Evolutionary conservation across 805 yeast genomes (phyloP).

Genomic region (Ogataea glucozyma): DNA sequence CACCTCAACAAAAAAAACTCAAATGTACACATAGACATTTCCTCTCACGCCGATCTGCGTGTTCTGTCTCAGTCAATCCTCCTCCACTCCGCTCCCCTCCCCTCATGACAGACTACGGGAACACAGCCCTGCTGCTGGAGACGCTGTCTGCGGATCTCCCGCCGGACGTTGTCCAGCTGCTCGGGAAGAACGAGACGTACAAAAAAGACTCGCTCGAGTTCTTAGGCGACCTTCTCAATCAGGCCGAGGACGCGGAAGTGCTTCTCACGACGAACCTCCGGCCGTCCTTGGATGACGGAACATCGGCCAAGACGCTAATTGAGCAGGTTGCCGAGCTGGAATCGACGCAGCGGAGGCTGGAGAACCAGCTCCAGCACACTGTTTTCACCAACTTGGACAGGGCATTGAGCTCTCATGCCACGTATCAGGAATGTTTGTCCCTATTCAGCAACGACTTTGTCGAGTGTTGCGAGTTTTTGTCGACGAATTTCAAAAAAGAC

Average conservation of each 20-base stretch:
- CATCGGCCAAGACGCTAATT: constrained; percentile 42
- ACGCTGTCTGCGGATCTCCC: constrained; percentile 35
- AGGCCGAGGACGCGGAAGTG: constrained; percentile 43
- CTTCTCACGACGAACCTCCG: constrained; percentile 27
- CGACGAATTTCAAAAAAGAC: constrained; percentile 28
- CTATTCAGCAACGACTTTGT: constrained; percentile 37
- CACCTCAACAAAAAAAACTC: not conserved
- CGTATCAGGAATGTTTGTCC: constrained; percentile 37
- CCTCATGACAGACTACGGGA: constrained; percentile 15
- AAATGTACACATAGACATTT: constrained; percentile 1
- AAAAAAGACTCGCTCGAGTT: constrained; percentile 37
- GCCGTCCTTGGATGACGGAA: constrained; percentile 26
- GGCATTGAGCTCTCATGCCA: constrained; percentile 41
- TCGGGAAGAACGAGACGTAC: constrained; percentile 35
- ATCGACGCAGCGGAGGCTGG: constrained; percentile 50
- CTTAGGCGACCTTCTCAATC: constrained; percentile 40
- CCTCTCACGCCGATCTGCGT: too few relatives aligned
- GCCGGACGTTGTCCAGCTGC: constrained; percentile 21
- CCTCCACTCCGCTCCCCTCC: not conserved
- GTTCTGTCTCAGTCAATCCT: not conserved
- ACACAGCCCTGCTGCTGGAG: constrained; percentile 37
- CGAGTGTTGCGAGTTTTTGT: constrained; percentile 32
- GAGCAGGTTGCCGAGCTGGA: constrained; percentile 79
- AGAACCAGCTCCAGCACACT: constrained; percentile 44
- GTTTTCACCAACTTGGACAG: constrained; percentile 44